phyloP scores from a whole-genome alignment of 345 rosid genomes.

The Barbarea vulgaris region DNA sequence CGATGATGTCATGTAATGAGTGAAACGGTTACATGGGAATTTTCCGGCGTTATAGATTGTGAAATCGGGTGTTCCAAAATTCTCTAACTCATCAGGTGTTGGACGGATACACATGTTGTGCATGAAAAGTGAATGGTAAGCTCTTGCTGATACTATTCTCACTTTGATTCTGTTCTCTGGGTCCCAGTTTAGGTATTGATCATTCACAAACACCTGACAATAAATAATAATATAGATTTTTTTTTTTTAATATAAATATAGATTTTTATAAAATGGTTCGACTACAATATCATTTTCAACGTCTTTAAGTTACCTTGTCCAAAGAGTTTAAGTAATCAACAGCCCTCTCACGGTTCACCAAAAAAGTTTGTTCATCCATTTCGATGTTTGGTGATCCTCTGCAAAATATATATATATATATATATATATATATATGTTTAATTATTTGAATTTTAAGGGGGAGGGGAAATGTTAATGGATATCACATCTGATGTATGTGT shows the following conservation, averaged over 20 bases:
- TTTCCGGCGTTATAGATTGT: slow-evolving; percentile 97
- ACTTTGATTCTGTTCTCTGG: slow-evolving; percentile 84
- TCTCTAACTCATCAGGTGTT: slow-evolving; percentile 92
- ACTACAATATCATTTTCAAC: not conserved
- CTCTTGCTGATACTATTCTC: slow-evolving; percentile 94
- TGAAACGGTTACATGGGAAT: slow-evolving; percentile 98
- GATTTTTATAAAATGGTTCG: not conserved
- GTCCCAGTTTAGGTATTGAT: slow-evolving; percentile 96
- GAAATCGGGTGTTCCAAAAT: slow-evolving; percentile 98
- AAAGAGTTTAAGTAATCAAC: slow-evolving; percentile 97
- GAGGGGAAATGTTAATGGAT: not conserved
- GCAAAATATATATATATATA: not conserved
- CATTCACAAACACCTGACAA: slow-evolving; percentile 87
- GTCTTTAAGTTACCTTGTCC: slow-evolving; percentile 65
- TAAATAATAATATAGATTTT: not conserved
- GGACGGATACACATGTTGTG: slow-evolving; percentile 99
- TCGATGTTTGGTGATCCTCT: slow-evolving; percentile 99
- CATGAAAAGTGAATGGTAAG: slow-evolving; percentile 98
- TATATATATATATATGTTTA: too few species aligned
- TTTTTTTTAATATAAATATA: too few species aligned
- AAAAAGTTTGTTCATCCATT: slow-evolving; percentile 95
- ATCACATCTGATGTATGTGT: not conserved
- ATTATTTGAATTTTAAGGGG: not conserved
- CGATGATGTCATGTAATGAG: slow-evolving; percentile 99
- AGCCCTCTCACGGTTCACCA: slow-evolving; percentile 97